Conservation (phyloP, 345 rosid genomes). For the Cardamine resedifolia region DNA sequence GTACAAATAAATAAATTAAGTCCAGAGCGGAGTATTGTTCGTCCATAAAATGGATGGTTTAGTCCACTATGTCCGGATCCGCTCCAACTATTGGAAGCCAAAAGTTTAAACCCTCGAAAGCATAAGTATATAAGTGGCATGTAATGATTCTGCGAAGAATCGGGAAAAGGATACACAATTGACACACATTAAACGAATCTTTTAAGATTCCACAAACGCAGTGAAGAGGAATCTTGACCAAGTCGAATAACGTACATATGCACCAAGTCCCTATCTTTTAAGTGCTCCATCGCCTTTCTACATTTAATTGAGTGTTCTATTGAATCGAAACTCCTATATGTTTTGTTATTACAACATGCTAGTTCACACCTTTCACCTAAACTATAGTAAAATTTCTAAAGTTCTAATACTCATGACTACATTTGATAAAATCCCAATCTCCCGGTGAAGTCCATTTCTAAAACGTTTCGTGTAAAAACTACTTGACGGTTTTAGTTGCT, state of each 20-base stretch:
- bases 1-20: too few relatives aligned
- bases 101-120: background rate
- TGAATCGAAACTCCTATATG: slow-evolving; percentile 5
- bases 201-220: slow-evolving; percentile 35
- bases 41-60: too few relatives aligned
- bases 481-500: background rate
- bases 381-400: background rate
- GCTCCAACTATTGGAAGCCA: too few relatives aligned
- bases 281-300: slow-evolving; percentile 33
- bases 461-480: background rate
- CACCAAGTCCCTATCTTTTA: slow-evolving; percentile 21
- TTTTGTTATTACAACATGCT: slow-evolving; percentile 10
- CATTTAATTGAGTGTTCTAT: slow-evolving; percentile 23
- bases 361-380: background rate
- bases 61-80: too few relatives aligned
- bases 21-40: too few relatives aligned
- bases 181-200: slow-evolving; percentile 25
- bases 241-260: slow-evolving; percentile 32
- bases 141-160: slow-evolving; percentile 33
- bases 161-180: background rate
- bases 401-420: too few relatives aligned
- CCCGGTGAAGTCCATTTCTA: background rate
- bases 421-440: background rate
- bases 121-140: slow-evolving; percentile 12
- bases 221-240: slow-evolving; percentile 40